phyloP scores from a whole-genome alignment of 176 grass and related monocot species.

The Avena sativa region DNA sequence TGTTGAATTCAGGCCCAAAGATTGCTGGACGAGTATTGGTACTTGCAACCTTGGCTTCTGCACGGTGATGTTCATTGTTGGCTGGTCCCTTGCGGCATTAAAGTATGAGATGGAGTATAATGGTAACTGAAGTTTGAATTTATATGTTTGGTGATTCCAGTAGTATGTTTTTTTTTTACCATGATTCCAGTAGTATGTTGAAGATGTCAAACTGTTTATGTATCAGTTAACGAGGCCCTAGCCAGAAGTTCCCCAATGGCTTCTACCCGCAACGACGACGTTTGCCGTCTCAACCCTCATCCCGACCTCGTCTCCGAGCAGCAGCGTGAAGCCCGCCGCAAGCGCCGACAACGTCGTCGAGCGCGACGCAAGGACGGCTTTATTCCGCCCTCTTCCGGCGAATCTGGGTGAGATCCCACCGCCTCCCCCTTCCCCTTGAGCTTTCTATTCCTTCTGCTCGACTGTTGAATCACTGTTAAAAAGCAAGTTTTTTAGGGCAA shows the following conservation, averaged over 20 bases:
- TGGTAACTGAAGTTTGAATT: background rate
- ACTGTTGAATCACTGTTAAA: too few species aligned
- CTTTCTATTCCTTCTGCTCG: too few species aligned
- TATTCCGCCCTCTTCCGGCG: too few species aligned
- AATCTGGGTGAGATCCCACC: too few species aligned
- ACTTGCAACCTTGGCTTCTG: constrained; percentile 20
- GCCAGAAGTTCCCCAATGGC: too few species aligned
- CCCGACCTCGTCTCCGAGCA: too few species aligned
- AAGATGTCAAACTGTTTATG: background rate
- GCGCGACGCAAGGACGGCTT: background rate
- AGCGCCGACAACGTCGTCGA: background rate
- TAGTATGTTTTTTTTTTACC: background rate
- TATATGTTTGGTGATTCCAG: background rate
- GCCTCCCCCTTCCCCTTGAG: too few species aligned
- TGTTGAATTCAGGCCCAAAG: background rate
- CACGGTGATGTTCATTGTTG: background rate
- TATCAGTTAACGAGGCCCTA: background rate
- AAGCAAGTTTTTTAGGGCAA: too few species aligned
- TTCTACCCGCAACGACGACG: too few species aligned
- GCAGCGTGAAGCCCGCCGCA: too few species aligned
- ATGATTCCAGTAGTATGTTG: background rate
- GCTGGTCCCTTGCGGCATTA: background rate
- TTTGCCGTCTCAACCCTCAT: too few species aligned
- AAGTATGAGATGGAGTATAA: background rate
- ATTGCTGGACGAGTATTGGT: background rate